Evolutionary conservation across 495 filamentous ascomycete genomes (phyloP).

Genomic region (Penicillium angulare): DNA sequence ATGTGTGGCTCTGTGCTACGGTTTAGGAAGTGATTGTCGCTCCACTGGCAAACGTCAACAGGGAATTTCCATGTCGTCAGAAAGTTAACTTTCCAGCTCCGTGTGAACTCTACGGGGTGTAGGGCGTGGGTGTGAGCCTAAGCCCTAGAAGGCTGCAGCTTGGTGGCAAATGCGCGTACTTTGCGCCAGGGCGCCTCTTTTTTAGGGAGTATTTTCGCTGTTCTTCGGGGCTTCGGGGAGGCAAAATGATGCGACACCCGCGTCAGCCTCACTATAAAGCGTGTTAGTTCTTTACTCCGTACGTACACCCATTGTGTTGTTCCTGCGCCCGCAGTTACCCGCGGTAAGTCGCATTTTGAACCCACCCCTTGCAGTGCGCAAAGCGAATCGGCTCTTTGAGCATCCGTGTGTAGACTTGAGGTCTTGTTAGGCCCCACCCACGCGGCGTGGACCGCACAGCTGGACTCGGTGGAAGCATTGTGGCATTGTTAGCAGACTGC

Average conservation of each 20-base stretch:
- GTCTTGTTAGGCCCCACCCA: conserved; percentile 13
- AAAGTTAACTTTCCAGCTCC: not conserved
- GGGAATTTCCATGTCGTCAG: not conserved
- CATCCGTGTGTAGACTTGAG: not conserved
- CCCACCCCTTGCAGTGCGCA: conserved; percentile 14
- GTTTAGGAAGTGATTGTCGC: conserved; percentile 13
- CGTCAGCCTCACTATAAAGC: not conserved
- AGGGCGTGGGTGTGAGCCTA: conserved; percentile 30
- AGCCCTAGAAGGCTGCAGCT: conserved; percentile 44
- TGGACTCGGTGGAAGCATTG: conserved; percentile 3
- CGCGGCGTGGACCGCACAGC: conserved; percentile 12
- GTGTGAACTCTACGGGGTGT: not conserved
- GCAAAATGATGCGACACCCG: not conserved
- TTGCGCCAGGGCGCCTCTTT: conserved; percentile 7
- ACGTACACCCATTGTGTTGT: not conserved
- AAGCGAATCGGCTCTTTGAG: conserved; percentile 10
- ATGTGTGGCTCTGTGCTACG: conserved; percentile 6
- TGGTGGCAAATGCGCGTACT: conserved; percentile 7
- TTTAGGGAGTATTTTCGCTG: no score
- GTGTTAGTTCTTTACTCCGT: not conserved
- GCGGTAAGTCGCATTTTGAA: conserved; percentile 12
- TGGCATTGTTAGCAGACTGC: conserved; percentile 1
- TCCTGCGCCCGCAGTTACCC: conserved; percentile 6
- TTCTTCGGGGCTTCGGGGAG: no score
- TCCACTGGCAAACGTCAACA: not conserved